These are phyloP conservation scores for Candida patagonica DNA, from an alignment of 805 yeast genomes.

Conservation along the genomic window DNA sequence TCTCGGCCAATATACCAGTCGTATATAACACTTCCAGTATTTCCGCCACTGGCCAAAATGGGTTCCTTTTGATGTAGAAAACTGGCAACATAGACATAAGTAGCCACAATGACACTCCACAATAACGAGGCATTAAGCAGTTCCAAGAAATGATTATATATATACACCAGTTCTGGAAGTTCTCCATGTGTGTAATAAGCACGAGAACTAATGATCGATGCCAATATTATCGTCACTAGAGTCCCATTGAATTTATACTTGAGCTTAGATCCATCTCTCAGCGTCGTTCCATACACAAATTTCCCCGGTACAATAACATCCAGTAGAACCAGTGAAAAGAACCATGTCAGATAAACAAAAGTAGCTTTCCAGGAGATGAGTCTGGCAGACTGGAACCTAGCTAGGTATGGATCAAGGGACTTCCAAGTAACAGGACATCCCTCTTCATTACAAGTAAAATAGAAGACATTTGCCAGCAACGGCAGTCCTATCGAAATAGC, in stretches of 20 bases:
- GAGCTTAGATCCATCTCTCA: conserved; percentile 69
- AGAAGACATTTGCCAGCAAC: conserved; percentile 45
- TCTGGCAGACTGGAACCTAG: conserved; percentile 11
- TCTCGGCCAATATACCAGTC: conserved; percentile 98
- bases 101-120: conserved; percentile 55
- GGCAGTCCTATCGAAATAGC: conserved; percentile 64
- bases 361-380: conserved; percentile 35
- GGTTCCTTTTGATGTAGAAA: conserved; percentile 53
- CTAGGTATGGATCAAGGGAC: conserved; percentile 13
- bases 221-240: conserved; percentile 37
- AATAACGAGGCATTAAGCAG: conserved; percentile 53
- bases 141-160: conserved; percentile 60
- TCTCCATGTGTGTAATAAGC: conserved; percentile 39
- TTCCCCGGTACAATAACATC: conserved; percentile 64
- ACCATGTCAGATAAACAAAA: conserved; percentile 67
- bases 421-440: conserved; percentile 25
- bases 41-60: conserved; percentile 79
- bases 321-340: conserved; percentile 48
- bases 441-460: conserved; percentile 49
- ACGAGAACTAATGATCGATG: conserved; percentile 40
- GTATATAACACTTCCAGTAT: conserved; percentile 61
- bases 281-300: conserved; percentile 49
- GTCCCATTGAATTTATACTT: conserved; percentile 77
- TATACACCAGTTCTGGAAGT: conserved; percentile 71
- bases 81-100: conserved; percentile 56